Evolutionary conservation across 2,329 filamentous ascomycete genomes (phyloP).

Genomic region (Tricladium varicosporioides): DNA sequence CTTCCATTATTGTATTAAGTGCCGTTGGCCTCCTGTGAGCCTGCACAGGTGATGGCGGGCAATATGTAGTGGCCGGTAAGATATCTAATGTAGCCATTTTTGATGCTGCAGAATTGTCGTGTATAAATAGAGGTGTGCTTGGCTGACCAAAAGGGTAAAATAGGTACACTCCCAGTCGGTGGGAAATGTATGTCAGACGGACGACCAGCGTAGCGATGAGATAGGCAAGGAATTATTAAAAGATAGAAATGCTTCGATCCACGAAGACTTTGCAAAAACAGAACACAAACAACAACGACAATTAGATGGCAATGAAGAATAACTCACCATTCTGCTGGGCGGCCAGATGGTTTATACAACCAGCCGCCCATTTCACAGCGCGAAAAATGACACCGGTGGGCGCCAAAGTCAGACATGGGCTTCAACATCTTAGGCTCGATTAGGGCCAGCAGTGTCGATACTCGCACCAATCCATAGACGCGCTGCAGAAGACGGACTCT

Average conservation of each 20-base stretch:
- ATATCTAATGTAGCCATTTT: slow-evolving; percentile 38
- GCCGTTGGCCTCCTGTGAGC: slow-evolving; percentile 46
- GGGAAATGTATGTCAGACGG: slow-evolving; percentile 28
- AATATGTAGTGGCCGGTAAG: slow-evolving; percentile 49
- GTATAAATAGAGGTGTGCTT: slow-evolving; percentile 8
- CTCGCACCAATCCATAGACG: slow-evolving; percentile 14
- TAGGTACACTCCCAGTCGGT: slow-evolving; percentile 19
- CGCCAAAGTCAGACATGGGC: slow-evolving; percentile 24
- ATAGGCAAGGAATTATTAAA: slow-evolving; percentile 30
- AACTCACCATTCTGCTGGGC: slow-evolving; percentile 18
- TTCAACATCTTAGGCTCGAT: slow-evolving; percentile 11
- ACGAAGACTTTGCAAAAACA: slow-evolving; percentile 34
- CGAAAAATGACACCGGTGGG: slow-evolving; percentile 19
- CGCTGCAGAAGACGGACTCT: slow-evolving; percentile 9
- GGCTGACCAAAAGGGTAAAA: slow-evolving; percentile 6
- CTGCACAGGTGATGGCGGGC: slow-evolving; percentile 51
- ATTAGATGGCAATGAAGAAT: slow-evolving; percentile 22
- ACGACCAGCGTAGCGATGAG: slow-evolving; percentile 29
- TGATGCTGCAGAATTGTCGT: slow-evolving; percentile 18
- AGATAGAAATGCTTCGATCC: slow-evolving; percentile 37
- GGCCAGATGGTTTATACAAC: slow-evolving; percentile 28
- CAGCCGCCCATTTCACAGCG: slow-evolving; percentile 10
- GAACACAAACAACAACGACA: slow-evolving; percentile 13
- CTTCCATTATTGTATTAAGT: slow-evolving; percentile 66
- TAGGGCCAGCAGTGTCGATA: slow-evolving; percentile 13